phyloP scores from a whole-genome alignment of 2,329 filamentous ascomycete genomes.

The Aspergillus ochraceus region DNA sequence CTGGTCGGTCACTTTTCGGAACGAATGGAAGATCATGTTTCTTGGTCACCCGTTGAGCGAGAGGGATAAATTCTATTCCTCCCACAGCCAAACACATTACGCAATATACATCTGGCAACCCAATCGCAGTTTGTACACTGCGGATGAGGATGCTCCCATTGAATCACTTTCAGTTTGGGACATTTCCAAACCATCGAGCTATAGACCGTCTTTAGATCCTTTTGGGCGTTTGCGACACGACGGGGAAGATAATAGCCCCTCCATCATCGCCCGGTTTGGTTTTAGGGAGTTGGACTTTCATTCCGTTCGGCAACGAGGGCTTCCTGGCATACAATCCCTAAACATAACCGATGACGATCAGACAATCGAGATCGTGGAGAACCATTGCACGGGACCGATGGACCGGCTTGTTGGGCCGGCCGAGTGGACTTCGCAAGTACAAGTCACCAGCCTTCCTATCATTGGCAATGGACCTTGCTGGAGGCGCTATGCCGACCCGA shows the following conservation, averaged over 20 bases:
- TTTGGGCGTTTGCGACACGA: slow-evolving; percentile 35
- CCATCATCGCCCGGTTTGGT: slow-evolving; percentile 51
- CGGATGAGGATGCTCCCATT: slow-evolving; percentile 56
- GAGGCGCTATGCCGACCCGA: slow-evolving; percentile 46
- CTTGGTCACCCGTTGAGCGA: slow-evolving; percentile 56
- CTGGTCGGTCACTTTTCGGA: slow-evolving; percentile 53
- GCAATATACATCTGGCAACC: slow-evolving; percentile 64
- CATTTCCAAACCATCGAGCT: slow-evolving; percentile 51
- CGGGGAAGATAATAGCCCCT: slow-evolving; percentile 40
- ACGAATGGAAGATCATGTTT: slow-evolving; percentile 62
- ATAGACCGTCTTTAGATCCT: slow-evolving; percentile 54
- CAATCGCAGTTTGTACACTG: slow-evolving; percentile 54
- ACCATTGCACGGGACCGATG: slow-evolving; percentile 53
- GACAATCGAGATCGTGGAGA: slow-evolving; percentile 57
- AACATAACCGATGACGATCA: slow-evolving; percentile 50
- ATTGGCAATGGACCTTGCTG: slow-evolving; percentile 51
- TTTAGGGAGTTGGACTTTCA: slow-evolving; percentile 56
- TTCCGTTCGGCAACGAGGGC: slow-evolving; percentile 54
- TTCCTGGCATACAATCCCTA: slow-evolving; percentile 52
- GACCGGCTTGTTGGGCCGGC: slow-evolving; percentile 46
- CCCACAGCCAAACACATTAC: slow-evolving; percentile 61
- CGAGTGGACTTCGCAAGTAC: slow-evolving; percentile 46
- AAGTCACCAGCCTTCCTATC: slow-evolving; percentile 57
- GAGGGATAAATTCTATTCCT: slow-evolving; percentile 63
- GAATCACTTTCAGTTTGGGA: slow-evolving; percentile 63